Evolutionary conservation across 2,329 filamentous ascomycete species (phyloP).

Genomic region (Botryosphaeria agaves): DNA sequence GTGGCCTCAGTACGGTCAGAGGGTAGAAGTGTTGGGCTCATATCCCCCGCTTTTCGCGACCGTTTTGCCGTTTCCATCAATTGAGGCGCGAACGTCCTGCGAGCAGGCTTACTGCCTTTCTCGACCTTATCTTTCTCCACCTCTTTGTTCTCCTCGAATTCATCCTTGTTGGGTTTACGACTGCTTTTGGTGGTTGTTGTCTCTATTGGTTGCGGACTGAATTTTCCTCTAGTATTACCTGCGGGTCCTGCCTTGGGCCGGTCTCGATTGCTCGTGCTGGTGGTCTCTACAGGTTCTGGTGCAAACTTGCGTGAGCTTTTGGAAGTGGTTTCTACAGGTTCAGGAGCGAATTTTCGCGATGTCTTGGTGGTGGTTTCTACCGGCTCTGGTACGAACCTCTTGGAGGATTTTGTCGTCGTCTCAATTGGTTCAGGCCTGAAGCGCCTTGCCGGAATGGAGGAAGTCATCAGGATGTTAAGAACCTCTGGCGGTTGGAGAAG

Average conservation of each 20-base stretch:
- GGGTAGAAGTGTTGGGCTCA: constrained; percentile 41
- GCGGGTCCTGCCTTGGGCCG: not conserved
- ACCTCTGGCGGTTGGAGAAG: no score
- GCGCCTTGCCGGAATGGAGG: constrained; percentile 23
- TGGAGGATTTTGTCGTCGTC: constrained; percentile 28
- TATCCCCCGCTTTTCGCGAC: constrained; percentile 48
- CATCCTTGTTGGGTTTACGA: not conserved
- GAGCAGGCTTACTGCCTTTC: constrained; percentile 8
- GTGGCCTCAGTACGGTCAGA: constrained; percentile 58
- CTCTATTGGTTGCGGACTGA: constrained; percentile 16
- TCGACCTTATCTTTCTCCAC: not conserved
- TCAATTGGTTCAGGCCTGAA: constrained; percentile 60
- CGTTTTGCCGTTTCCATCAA: constrained; percentile 66
- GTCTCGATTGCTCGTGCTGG: constrained; percentile 4
- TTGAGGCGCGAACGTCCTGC: constrained; percentile 52
- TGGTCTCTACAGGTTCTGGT: constrained; percentile 5
- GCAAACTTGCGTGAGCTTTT: constrained; percentile 4
- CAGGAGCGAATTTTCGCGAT: constrained; percentile 28
- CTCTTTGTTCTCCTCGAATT: not conserved
- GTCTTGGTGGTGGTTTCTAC: constrained; percentile 55
- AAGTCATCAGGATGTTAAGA: no score
- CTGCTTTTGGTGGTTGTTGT: constrained; percentile 7
- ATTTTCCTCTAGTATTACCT: constrained; percentile 5
- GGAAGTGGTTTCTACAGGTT: constrained; percentile 20
- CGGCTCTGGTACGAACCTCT: constrained; percentile 49